Conservation (phyloP, 352 stramenopile genomes). For the Blastocystis sp. region DNA sequence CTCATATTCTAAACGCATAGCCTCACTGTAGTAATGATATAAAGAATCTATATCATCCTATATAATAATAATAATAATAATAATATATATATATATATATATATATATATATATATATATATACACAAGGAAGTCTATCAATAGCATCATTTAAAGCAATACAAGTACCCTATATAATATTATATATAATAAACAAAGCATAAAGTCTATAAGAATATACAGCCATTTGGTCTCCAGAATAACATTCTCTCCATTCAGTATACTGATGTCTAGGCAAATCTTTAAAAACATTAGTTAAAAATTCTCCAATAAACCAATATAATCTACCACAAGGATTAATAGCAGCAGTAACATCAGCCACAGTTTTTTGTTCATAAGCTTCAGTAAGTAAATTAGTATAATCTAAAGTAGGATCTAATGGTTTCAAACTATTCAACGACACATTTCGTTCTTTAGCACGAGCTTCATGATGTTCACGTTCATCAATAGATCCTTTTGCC, state of each 20-base stretch:
- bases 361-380: slow-evolving; percentile 17
- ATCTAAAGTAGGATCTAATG: slow-evolving; percentile 18
- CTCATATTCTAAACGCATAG: slow-evolving; percentile 37
- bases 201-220: background rate
- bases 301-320: slow-evolving; percentile 24
- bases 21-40: slow-evolving; percentile 23
- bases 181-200: slow-evolving; percentile 1
- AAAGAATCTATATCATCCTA: slow-evolving; percentile 17
- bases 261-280: slow-evolving; percentile 28
- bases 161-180: slow-evolving; percentile 9
- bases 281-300: slow-evolving; percentile 18
- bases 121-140: no score
- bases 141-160: background rate
- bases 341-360: slow-evolving; percentile 20
- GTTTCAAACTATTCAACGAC: slow-evolving; percentile 21
- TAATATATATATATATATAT: no score
- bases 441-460: slow-evolving; percentile 18
- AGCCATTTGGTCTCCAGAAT: background rate
- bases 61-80: slow-evolving; percentile 1
- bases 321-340: slow-evolving; percentile 26
- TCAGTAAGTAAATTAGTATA: slow-evolving; percentile 31
- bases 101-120: no score
- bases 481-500: slow-evolving; percentile 11
- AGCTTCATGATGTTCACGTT: slow-evolving; percentile 20
- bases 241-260: slow-evolving; percentile 29